These are phyloP conservation scores for Fraxinus angustifolia DNA, from an alignment of 305 asterid species.

Conservation along the genomic window DNA sequence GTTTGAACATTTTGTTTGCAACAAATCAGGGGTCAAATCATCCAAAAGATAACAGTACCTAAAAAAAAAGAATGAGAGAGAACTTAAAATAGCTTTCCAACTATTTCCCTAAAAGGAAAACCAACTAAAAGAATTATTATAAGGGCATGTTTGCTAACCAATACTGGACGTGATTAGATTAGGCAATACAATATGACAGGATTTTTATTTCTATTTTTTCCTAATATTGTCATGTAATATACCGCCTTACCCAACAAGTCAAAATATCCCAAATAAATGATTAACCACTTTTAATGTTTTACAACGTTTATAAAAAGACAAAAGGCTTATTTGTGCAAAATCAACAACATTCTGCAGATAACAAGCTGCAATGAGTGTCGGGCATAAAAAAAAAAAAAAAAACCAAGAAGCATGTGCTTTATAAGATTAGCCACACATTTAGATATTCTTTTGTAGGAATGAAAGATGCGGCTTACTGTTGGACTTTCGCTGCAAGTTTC, in stretches of 20 bases:
- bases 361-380: slow-evolving; percentile 3
- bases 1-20: slow-evolving; percentile 57
- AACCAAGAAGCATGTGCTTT: not conserved
- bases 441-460: slow-evolving; percentile 11
- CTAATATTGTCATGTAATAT: not conserved
- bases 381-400: not conserved
- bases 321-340: not conserved
- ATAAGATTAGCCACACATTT: not conserved
- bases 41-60: slow-evolving; percentile 95
- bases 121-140: not conserved
- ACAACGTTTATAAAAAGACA: not conserved
- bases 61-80: slow-evolving; percentile 17
- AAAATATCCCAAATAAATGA: not conserved
- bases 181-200: not conserved
- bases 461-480: slow-evolving; percentile 58
- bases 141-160: not conserved
- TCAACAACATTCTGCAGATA: not conserved
- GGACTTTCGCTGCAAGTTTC: slow-evolving; percentile 82
- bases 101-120: slow-evolving; percentile 6
- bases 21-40: slow-evolving; percentile 72
- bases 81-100: slow-evolving; percentile 9
- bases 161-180: not conserved
- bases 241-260: not conserved
- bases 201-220: not conserved
- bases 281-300: not conserved